These are phyloP conservation scores for Porcisia deanei DNA, from an alignment of 208 protist genomes.

Conservation along the genomic window DNA sequence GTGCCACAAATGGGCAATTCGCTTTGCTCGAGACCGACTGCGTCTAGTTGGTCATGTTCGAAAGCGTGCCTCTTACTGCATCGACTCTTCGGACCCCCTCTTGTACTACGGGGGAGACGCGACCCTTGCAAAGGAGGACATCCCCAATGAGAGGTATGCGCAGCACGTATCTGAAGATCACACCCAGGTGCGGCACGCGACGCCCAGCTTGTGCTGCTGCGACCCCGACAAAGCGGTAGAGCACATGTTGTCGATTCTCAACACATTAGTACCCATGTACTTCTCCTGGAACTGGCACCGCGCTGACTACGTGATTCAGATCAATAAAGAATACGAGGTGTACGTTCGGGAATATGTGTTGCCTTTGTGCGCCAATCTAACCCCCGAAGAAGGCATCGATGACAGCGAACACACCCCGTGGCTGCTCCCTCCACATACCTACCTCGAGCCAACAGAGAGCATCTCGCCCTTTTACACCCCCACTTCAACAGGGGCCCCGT, in stretches of 20 bases:
- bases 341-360: conserved; percentile 74
- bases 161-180: neutral
- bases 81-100: conserved; percentile 12
- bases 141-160: neutral
- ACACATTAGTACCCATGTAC: conserved; percentile 82
- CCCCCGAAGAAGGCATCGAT: conserved; percentile 59
- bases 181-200: conserved; percentile 8
- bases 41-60: conserved; percentile 52
- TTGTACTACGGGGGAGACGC: neutral
- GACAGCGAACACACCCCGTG: conserved; percentile 48
- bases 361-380: conserved; percentile 59
- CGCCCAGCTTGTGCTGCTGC: conserved; percentile 24
- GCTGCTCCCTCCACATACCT: conserved; percentile 34
- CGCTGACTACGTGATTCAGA: conserved; percentile 81
- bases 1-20: conserved; percentile 77
- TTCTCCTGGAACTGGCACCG: conserved; percentile 91
- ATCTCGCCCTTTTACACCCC: conserved; percentile 17
- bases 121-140: conserved; percentile 12
- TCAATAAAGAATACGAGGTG: conserved; percentile 82
- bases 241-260: conserved; percentile 76
- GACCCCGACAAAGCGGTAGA: conserved; percentile 63
- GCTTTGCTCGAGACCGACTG: conserved; percentile 61
- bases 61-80: conserved; percentile 32
- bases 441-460: conserved; percentile 25
- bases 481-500: conserved; percentile 1